Evolutionary conservation across 768 basidiomycete species (phyloP), one percentile per base, ranked within the genome.

Genomic region (Kwoniella dejecticola): DNA sequence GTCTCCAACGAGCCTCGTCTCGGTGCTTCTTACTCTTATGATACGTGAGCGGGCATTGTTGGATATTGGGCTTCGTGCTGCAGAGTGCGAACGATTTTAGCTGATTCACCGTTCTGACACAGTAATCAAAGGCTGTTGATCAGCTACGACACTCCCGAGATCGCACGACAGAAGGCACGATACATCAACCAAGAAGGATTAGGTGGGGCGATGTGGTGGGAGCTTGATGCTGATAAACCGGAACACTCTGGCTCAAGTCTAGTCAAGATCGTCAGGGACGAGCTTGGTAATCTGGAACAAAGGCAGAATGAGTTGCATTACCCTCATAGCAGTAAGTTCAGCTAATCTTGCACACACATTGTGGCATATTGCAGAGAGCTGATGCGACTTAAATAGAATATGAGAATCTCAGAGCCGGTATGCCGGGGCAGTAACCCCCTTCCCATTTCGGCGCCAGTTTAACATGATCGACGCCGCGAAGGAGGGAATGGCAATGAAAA

Each of bases 161-260:
- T 90, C 67, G 85, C 64, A 12, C 45, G 40, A 1, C 70, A 69
- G 68, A 92, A 92, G 78, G 84, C 85, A 2, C 82, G 86, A 60
- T 97, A 88, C 81, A 92, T 98, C 73, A 82, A 81, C 69, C 82
- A 84, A 33, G 84, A 88, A 72, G 84, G 85, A 0, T 80, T 98
- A 3, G 90, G 89, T 5, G 96, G 96, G 0, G 89, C 88, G 57
- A 99, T 99, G 96, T 82, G 72, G 88, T 82, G 81, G 81, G 78
- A 79, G 62, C 82, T 95, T 41, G 89, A 88, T 67, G 91, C 90
- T 2, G 95, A 97, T 80, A 91, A 91, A 76, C 85, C 85, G 1
- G 80, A 80, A 4, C 68, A 77, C 29, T 83, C 89, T 52, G 85
- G 88, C 38, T 88, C 85, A 13, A 68, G 61, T 69, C 81, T 95